These are phyloP conservation scores for Scutellaria barbata DNA, from an alignment of 257 asterid species.

Conservation along the genomic window DNA sequence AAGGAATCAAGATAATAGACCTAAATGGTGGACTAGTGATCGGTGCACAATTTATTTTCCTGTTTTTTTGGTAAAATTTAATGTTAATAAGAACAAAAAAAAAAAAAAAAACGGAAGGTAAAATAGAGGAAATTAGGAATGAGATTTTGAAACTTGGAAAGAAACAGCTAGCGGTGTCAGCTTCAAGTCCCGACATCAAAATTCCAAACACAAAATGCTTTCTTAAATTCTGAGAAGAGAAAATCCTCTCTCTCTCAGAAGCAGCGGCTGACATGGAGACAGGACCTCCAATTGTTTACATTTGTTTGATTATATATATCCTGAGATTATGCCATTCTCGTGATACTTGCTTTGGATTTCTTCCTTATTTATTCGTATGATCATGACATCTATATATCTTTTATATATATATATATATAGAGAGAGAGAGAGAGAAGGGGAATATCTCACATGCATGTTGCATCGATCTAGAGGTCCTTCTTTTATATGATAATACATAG, in stretches of 20 bases:
- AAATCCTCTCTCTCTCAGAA: constrained; percentile 24
- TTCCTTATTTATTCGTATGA: constrained; percentile 28
- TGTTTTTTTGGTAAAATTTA: too few species aligned
- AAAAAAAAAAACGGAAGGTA: too few species aligned
- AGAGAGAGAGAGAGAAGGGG: too few species aligned
- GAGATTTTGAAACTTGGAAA: constrained; percentile 27
- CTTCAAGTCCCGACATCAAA: constrained; percentile 59
- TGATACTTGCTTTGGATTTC: constrained; percentile 69
- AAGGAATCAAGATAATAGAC: too few species aligned
- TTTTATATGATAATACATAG: not conserved
- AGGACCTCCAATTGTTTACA: constrained; percentile 26
- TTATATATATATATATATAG: constrained; percentile 33
- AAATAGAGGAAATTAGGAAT: constrained; percentile 15
- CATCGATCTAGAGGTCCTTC: constrained; percentile 58
- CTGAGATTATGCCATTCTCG: constrained; percentile 57
- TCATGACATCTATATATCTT: constrained; percentile 11
- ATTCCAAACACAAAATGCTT: constrained; percentile 38
- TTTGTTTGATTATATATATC: constrained; percentile 11
- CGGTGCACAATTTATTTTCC: too few species aligned
- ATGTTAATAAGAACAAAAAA: too few species aligned
- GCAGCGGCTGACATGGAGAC: constrained; percentile 90
- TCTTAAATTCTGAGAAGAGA: constrained; percentile 29
- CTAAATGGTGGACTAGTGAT: too few species aligned
- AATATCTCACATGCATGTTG: constrained; percentile 62
- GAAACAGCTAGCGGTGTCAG: constrained; percentile 42